These are phyloP conservation scores for Suaeda aralocaspica DNA, from an alignment of 148 eudicot species.

Conservation along the genomic window DNA sequence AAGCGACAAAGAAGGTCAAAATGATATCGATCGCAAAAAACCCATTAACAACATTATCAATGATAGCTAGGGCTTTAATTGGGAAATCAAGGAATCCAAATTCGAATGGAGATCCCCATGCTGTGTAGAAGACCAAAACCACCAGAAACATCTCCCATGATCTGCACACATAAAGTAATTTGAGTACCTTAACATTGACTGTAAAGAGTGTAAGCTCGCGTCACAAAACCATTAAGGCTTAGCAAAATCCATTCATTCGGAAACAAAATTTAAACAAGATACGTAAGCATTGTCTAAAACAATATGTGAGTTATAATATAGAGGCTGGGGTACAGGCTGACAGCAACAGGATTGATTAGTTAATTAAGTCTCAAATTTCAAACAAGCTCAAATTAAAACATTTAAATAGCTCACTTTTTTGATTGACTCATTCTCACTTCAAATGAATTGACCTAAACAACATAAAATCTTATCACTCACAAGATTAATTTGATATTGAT, in stretches of 20 bases:
- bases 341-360: neutral
- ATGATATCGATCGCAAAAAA: slow-evolving; percentile 62
- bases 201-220: neutral
- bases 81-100: slow-evolving; percentile 47
- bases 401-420: too few species aligned
- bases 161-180: slow-evolving; percentile 31
- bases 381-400: neutral
- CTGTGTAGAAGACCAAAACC: slow-evolving; percentile 52
- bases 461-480: too few species aligned
- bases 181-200: neutral
- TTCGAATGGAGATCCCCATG: slow-evolving; percentile 70
- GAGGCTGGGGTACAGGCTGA: too few species aligned
- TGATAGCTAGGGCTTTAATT: slow-evolving; percentile 31
- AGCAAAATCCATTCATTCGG: neutral
- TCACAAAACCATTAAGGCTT: neutral
- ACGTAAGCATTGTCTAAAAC: too few species aligned
- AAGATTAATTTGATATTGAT: too few species aligned
- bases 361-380: neutral
- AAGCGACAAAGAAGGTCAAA: slow-evolving; percentile 71
- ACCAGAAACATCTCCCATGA: slow-evolving; percentile 45
- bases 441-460: neutral
- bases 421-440: too few species aligned
- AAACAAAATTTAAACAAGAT: neutral
- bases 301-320: too few species aligned
- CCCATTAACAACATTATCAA: slow-evolving; percentile 60